phyloP scores from a whole-genome alignment of 495 filamentous ascomycete species.

The Cercophora scortea region DNA sequence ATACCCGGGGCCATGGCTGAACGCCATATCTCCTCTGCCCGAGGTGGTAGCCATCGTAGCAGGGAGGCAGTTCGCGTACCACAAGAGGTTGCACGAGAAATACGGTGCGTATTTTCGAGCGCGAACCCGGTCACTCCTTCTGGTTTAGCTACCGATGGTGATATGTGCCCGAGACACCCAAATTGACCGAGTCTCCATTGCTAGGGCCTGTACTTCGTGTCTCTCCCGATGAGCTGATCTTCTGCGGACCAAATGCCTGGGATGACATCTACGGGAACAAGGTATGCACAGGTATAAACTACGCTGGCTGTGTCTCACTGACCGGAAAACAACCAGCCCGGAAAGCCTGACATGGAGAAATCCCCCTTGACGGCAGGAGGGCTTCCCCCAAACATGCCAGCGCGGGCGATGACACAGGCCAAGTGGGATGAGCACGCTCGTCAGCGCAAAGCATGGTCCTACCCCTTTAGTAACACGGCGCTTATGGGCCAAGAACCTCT shows the following conservation, averaged over 20 bases:
- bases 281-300: conserved; percentile 15
- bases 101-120: background rate
- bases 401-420: conserved; percentile 8
- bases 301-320: conserved; percentile 7
- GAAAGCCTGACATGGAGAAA: conserved; percentile 34
- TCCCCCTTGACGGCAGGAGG: conserved; percentile 37
- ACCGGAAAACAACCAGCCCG: conserved; percentile 17
- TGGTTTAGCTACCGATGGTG: too few species aligned
- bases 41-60: conserved; percentile 2
- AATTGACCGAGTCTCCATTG: background rate
- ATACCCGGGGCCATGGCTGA: conserved; percentile 9
- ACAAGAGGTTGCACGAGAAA: conserved; percentile 7
- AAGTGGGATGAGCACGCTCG: conserved; percentile 31
- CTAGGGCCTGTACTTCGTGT: conserved; percentile 10
- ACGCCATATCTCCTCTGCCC: conserved; percentile 7
- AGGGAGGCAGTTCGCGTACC: conserved; percentile 8
- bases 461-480: conserved; percentile 41
- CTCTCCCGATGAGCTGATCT: conserved; percentile 15
- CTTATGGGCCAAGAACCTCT: conserved; percentile 34
- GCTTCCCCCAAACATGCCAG: conserved; percentile 1
- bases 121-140: too few species aligned
- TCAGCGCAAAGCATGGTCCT: conserved; percentile 40
- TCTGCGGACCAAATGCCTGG: conserved; percentile 24
- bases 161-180: background rate
- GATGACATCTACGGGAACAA: conserved; percentile 42